Conservation (phyloP, 495 filamentous ascomycete species). For the Bathelium albidoporum region DNA sequence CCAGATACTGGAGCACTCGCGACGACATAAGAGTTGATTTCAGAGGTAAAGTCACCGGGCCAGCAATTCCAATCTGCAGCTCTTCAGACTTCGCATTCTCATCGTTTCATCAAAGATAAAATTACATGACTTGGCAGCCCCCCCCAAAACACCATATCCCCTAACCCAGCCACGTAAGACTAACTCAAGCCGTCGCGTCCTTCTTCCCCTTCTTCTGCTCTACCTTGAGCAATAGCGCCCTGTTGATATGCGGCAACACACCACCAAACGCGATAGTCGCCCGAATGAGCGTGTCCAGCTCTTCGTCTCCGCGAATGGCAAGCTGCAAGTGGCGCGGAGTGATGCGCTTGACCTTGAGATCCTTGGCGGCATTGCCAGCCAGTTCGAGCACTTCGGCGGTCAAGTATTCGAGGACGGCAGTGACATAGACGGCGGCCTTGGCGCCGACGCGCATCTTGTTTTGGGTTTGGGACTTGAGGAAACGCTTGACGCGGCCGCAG, state of each 20-base stretch:
- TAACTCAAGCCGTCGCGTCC: conserved; percentile 44
- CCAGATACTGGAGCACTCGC: too few species aligned
- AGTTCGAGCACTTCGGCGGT: conserved; percentile 98
- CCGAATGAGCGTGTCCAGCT: conserved; percentile 92
- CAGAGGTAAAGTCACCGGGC: background rate
- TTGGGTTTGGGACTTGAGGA: conserved; percentile 97
- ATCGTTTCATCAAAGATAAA: background rate
- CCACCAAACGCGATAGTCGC: conserved; percentile 97
- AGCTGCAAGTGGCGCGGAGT: conserved; percentile 96
- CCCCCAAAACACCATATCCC: background rate
- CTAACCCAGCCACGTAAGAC: background rate
- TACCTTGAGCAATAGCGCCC: conserved; percentile 91
- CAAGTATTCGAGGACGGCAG: conserved; percentile 94
- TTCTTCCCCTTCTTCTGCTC: conserved; percentile 98
- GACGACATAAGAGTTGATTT: too few species aligned
- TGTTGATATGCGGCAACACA: conserved; percentile 98
- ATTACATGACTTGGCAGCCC: conserved; percentile 1
- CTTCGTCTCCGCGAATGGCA: conserved; percentile 96
- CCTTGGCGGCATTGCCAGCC: conserved; percentile 96
- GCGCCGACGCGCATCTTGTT: conserved; percentile 99
- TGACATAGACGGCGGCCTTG: conserved; percentile 97
- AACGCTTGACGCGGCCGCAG: conserved; percentile 98
- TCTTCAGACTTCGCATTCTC: background rate
- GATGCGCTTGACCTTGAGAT: conserved; percentile 99
- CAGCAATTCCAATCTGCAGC: background rate